Base-by-base conservation (phyloP, 805 yeast species). In the Saccharomycopsis lassenensis region DNA sequence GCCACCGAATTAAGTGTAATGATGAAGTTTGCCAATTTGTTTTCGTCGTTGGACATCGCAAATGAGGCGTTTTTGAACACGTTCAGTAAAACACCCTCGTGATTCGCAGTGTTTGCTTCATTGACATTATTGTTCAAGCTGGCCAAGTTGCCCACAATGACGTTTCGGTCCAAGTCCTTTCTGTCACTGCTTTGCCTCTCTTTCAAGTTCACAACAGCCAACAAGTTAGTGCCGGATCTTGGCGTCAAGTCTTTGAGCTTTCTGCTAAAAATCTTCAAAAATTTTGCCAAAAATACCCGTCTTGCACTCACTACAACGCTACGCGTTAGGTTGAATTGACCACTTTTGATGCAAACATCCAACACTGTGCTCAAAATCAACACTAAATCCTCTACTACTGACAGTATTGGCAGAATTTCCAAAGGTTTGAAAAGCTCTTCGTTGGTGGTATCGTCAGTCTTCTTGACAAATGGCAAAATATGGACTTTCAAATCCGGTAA, bases 301-400 rank as follows among this genome's bases (percentile, higher is more conserved):
- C n/a, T n/a, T n/a, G n/a, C n/a, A n/a, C n/a, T n/a, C n/a, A n/a
- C n/a, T n/a, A n/a, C n/a, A n/a, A n/a, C n/a, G n/a, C n/a, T n/a
- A n/a, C n/a, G n/a, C n/a, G n/a, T n/a, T n/a, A n/a, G n/a, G n/a
- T n/a, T n/a, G n/a, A n/a, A n/a, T 41, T 82, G 80, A 0, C 94
- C 93, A 0, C 94, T 71, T 30, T 81, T 77, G 8, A 86, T 61
- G 1, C 76, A 64, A 40, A 77, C 79, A 17, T 74, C 59, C 24
- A 86, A 54, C 12, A 81, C 66, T 24, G 75, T 71, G 49, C 83
- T 80, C 30, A 87, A 58, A 6, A 86, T 73, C 47, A 85, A 63
- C 19, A 84, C 69, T 23, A 83, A 60, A 52, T 91, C 98, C 49
- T 91, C 98, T 17, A 87, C 74, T 16, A 84, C 76, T 0, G 96